Percentiles rank a stretch among this genome's conserved stretches.
phyloP scores from a whole-genome alignment of 345 rosid species.

The Sonneratia alba region DNA sequence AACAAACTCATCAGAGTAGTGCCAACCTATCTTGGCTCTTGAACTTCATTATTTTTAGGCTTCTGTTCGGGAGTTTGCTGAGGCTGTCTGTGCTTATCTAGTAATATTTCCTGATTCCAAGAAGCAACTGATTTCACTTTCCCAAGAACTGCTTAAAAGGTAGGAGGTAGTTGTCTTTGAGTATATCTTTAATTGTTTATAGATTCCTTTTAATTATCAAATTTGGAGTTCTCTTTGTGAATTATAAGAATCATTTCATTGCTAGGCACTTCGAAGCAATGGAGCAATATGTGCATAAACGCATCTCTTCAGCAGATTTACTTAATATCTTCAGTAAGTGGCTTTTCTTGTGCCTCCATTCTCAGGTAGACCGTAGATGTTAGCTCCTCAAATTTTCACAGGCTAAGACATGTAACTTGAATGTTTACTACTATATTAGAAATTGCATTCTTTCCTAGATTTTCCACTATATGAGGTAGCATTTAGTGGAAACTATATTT shows the following conservation, averaged over 20 bases:
- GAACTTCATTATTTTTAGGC: conserved; percentile 32
- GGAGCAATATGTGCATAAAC: conserved; percentile 47
- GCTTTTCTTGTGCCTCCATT: neutral
- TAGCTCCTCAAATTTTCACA: neutral
- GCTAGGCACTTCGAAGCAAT: conserved; percentile 66
- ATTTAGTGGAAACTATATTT: no score
- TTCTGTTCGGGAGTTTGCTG: conserved; percentile 71
- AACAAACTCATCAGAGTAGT: neutral
- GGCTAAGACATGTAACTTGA: neutral
- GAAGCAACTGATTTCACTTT: conserved; percentile 64
- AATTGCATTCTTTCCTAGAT: no score
- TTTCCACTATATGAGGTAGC: neutral
- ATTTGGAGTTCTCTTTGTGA: neutral
- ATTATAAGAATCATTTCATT: neutral
- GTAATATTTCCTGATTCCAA: conserved; percentile 96
- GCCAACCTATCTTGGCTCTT: no score
- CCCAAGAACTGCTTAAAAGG: conserved; percentile 61
- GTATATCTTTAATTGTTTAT: neutral
- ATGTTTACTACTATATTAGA: neutral
- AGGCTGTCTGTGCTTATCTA: conserved; percentile 83
- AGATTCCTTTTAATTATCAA: neutral
- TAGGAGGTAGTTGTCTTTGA: conserved; percentile 14
- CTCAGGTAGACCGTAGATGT: no score
- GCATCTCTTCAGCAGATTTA: conserved; percentile 47
- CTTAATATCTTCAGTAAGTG: conserved; percentile 56